A percentile compares a stretch with the other conserved stretches of the same genome.
These are phyloP conservation scores for Leucocoprinus birnbaumii DNA, from an alignment of 768 basidiomycete genomes.

Conservation along the genomic window DNA sequence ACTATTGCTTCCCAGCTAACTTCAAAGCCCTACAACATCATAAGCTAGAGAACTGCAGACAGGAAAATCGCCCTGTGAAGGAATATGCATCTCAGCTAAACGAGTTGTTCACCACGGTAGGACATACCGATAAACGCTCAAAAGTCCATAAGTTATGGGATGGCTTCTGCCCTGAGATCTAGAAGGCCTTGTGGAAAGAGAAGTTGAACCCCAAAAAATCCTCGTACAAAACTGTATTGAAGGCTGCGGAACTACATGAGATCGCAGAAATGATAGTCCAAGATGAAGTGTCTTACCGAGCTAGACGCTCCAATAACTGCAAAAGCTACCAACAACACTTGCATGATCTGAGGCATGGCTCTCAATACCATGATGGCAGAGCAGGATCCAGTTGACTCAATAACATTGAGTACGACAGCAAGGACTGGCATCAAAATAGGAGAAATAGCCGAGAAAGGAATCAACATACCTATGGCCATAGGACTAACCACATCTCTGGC, in stretches of 20 bases:
- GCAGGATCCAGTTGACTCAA: too few species aligned
- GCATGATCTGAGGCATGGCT: too few species aligned
- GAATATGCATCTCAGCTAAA: conserved; percentile 33
- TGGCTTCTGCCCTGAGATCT: conserved; percentile 22
- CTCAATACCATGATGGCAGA: too few species aligned
- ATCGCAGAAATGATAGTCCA: conserved; percentile 10
- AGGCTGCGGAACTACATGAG: conserved; percentile 28
- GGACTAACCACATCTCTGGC: too few species aligned
- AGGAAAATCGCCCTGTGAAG: conserved; percentile 24
- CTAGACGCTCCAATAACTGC: too few species aligned
- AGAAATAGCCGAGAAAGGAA: too few species aligned
- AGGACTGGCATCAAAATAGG: too few species aligned
- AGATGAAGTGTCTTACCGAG: too few species aligned
- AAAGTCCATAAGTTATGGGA: conserved; percentile 34
- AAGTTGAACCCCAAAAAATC: conserved; percentile 26
- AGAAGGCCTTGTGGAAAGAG: conserved; percentile 25
- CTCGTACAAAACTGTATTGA: conserved; percentile 21
- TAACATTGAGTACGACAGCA: too few species aligned
- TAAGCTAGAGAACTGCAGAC: conserved; percentile 20
- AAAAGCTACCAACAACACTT: too few species aligned
- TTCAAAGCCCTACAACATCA: conserved; percentile 22
- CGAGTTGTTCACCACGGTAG: conserved; percentile 28
- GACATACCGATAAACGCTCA: conserved; percentile 29
- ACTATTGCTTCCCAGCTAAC: conserved; percentile 31
- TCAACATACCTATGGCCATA: too few species aligned